Percentiles rank a stretch among this genome's conserved stretches.
Evolutionary conservation across 164 flowering plant species (phyloP).

Genomic region (Magnolia sinica): DNA sequence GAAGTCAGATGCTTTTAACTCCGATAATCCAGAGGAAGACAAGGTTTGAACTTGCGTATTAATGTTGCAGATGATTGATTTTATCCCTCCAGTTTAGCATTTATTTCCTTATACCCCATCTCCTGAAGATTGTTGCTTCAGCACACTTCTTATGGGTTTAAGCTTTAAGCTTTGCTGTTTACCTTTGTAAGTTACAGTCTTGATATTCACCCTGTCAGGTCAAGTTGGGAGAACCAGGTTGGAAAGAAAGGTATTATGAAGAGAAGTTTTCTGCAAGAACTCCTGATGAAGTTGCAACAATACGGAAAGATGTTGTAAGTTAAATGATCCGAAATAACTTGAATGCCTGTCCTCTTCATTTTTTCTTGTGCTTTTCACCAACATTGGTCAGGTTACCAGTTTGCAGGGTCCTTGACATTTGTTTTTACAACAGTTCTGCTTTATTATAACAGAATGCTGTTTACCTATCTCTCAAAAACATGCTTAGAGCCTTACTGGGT

Average conservation of each 20-base stretch:
- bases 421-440: too few relatives aligned
- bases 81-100: not conserved
- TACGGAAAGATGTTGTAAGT: constrained; percentile 89
- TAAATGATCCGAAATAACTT: not conserved
- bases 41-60: constrained; percentile 47
- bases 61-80: not conserved
- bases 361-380: not conserved
- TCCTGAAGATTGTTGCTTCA: not conserved
- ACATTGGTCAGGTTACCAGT: not conserved
- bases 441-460: too few relatives aligned
- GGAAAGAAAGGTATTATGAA: constrained; percentile 95
- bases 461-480: too few relatives aligned
- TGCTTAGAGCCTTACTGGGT: not conserved
- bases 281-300: constrained; percentile 62
- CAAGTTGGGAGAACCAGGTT: constrained; percentile 87
- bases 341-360: not conserved
- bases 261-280: constrained; percentile 77
- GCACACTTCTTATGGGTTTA: not conserved
- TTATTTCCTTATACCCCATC: not conserved
- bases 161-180: not conserved
- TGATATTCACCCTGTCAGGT: constrained; percentile 37
- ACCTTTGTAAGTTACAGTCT: constrained; percentile 3
- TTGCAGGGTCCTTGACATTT: not conserved
- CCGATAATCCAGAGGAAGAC: constrained; percentile 68
- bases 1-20: constrained; percentile 73